Conservation (phyloP, 164 flowering plant genomes). For the Umbilicus rupestris region DNA sequence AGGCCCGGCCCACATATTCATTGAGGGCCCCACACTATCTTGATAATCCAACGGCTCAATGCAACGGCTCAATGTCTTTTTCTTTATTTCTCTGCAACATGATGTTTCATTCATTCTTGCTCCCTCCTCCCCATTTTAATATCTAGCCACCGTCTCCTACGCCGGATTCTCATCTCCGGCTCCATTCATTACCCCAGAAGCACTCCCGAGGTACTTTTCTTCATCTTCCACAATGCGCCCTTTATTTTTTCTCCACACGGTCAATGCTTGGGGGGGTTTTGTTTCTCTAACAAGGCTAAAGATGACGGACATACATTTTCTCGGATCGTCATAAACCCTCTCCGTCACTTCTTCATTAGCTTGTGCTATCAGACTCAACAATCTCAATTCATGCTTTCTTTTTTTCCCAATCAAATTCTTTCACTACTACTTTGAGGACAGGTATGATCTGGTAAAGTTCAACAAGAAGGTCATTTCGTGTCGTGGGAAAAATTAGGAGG, state of each 20-base stretch:
- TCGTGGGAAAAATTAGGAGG: no score
- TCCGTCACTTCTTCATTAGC: constrained; percentile 17
- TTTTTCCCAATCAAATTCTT: constrained; percentile 5
- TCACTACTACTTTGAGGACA: constrained; percentile 69
- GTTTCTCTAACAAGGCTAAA: constrained; percentile 49
- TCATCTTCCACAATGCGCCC: not conserved
- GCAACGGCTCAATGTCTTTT: no score
- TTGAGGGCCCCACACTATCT: no score
- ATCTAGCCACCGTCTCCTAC: constrained; percentile 52
- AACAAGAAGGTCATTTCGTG: no score
- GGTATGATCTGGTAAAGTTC: constrained; percentile 67
- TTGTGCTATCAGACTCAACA: not conserved
- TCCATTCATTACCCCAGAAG: constrained; percentile 95
- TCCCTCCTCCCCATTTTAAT: constrained; percentile 4
- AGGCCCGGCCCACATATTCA: no score
- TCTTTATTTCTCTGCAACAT: no score
- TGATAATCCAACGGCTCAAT: no score
- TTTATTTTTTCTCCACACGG: not conserved
- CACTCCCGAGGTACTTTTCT: constrained; percentile 64
- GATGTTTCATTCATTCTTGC: no score
- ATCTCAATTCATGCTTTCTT: not conserved
- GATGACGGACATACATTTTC: constrained; percentile 77
- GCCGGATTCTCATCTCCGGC: constrained; percentile 73
- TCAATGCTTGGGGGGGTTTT: constrained; percentile 7
- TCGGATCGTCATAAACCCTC: constrained; percentile 85